Evolutionary conservation across 2,329 filamentous ascomycete genomes (phyloP).

Genomic region (Paecilomyces niveus): DNA sequence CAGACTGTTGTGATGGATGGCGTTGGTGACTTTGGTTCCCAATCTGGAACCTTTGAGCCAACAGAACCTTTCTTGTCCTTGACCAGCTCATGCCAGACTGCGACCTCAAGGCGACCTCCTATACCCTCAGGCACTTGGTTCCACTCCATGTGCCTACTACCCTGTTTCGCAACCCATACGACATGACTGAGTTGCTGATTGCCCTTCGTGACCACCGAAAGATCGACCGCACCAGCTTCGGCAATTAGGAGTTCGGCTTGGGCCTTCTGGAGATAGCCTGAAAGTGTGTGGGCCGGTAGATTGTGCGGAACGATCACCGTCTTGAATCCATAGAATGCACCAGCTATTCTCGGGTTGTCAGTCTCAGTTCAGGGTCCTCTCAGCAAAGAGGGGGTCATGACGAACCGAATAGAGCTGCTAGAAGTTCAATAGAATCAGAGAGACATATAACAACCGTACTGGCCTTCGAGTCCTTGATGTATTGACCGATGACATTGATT

Average conservation of each 20-base stretch:
- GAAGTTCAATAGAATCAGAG: slow-evolving; percentile 84
- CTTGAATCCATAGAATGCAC: slow-evolving; percentile 80
- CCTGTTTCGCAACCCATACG: slow-evolving; percentile 88
- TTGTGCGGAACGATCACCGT: slow-evolving; percentile 82
- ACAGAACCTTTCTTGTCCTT: slow-evolving; percentile 57
- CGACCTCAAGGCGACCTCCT: slow-evolving; percentile 66
- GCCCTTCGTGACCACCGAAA: slow-evolving; percentile 62
- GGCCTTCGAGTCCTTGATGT: slow-evolving; percentile 59
- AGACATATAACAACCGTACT: slow-evolving; percentile 82
- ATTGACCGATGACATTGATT: slow-evolving; percentile 80
- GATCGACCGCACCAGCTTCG: slow-evolving; percentile 77
- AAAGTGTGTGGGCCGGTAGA: slow-evolving; percentile 60
- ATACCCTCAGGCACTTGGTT: slow-evolving; percentile 75
- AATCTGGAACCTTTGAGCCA: slow-evolving; percentile 57
- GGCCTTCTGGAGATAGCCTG: slow-evolving; percentile 64
- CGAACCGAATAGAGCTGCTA: slow-evolving; percentile 68
- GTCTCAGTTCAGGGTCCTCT: background rate
- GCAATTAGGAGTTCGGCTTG: slow-evolving; percentile 77
- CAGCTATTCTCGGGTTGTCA: slow-evolving; percentile 46
- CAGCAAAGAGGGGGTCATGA: background rate
- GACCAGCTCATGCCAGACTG: slow-evolving; percentile 89
- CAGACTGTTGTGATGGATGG: slow-evolving; percentile 39
- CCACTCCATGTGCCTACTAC: slow-evolving; percentile 92
- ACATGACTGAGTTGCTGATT: slow-evolving; percentile 68
- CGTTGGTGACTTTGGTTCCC: slow-evolving; percentile 46